Base-by-base conservation (phyloP, 2,329 filamentous ascomycete genomes). In the Colletotrichum sp. region DNA sequence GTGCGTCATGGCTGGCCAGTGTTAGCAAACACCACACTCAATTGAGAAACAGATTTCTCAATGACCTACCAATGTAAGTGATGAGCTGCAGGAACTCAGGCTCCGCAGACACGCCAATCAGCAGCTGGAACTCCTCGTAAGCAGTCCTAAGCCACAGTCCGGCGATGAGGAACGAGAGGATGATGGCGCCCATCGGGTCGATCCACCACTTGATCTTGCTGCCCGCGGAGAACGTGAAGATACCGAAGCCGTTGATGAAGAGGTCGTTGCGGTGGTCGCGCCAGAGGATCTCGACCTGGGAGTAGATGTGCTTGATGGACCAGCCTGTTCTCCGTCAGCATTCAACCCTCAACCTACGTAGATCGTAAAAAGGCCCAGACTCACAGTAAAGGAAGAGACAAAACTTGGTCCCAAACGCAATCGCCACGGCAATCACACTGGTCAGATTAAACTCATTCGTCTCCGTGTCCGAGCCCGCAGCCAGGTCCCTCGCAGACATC, bases 221-320 rank as follows among this genome's bases (percentile, higher is more conserved):
- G 39, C 97, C 97, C 71, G 95, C 95, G n/a, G 98, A 93, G 4
- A 95, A 96, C 2, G 96, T 98, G 71, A 98, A 86, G 78, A 99
- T 93, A 91, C 94, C 96, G 80, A 98, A 95, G 70, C 95, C 95
- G 84, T 99, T 99, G 90, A 99, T 95, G 81, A 98, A 89, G n/a
- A 99, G 89, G 82, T 99, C 97, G 82, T 99, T 99, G 77, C 97
- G 93, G 87, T 99, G 97, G 82, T 99, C 96, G 84, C 98, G 95
- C 96, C 96, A 98, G 16, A 99, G 88, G 82, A 98, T 98, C 73
- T 94, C 92, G 78, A 98, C 92, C 84, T 98, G 96, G 76, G 93
- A 95, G 88, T 99, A 98, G 81, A 95, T 95, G 87, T 98, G 93
- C 79, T 96, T 93, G 81, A 99, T 86, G 6, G 95, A 92, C 92